Evolutionary conservation across 768 basidiomycete genomes (phyloP), one percentile per base, ranked within the genome.

Genomic region (Postia placenta): DNA sequence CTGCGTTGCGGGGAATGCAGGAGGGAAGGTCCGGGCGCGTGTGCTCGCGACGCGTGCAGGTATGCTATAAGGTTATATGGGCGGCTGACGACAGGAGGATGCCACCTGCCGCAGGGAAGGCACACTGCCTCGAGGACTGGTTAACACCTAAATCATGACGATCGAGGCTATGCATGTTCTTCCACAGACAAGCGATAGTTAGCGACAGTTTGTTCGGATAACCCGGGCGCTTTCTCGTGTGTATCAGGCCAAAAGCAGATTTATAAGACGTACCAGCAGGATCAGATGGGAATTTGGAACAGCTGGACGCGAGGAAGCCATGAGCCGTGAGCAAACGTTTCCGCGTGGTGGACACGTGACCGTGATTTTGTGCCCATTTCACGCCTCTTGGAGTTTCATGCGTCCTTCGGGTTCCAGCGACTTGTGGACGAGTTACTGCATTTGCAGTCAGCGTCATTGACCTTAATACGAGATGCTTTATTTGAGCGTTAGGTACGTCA

Each of bases 71-170:
- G 12, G 39, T 11, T 23, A 9, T 22, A 26, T 22, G 42, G 24
- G 42, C 24, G 42, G 42, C 42, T 42, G 42, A 42, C 22, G 24
- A 14, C 42, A 23, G 42, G 14, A 42, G 42, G 42, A 42, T 11
- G 19, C 5, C 42, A 26, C 42, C 42, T 42, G 42, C 22, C 24
- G 42, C 19, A 42, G 42, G 14, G 22, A 7, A 26, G 24, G 23
- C 19, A 11, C 42, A 42, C 15, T 7, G 30, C 30, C 30, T 33
- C 30, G 30, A 33, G 30, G 15, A 33, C 7, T 15, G 30, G 30
- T 33, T 15, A 15, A 33, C 7, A 33, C 30, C 15, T 7, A 33
- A 33, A 33, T 15, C 15, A 7, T 33, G 30, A 33, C 30, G 30
- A 33, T 33, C 30, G 30, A 33, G 9, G 30, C 30, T 7, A 15